These are phyloP conservation scores for Monilinia fructicola DNA, from an alignment of 2,329 filamentous ascomycete species.

Conservation along the genomic window DNA sequence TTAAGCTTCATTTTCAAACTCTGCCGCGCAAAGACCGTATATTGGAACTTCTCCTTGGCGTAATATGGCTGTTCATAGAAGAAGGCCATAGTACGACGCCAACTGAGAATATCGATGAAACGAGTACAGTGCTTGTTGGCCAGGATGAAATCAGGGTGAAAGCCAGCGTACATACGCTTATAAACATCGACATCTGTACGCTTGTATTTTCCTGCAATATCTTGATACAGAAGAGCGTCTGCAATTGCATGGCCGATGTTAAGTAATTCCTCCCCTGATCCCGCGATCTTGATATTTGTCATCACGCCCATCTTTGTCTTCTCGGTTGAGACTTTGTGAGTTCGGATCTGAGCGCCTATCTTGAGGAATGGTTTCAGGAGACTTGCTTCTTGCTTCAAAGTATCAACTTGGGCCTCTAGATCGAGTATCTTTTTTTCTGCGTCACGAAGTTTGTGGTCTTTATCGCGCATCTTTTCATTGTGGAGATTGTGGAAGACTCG, in stretches of 20 bases:
- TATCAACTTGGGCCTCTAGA: not conserved
- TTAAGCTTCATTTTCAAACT: conserved; percentile 9
- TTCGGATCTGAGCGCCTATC: conserved; percentile 2
- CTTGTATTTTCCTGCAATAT: conserved; percentile 14
- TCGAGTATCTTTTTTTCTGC: not conserved
- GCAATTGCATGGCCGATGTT: conserved; percentile 8
- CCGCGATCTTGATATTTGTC: not conserved
- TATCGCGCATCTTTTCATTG: conserved; percentile 13
- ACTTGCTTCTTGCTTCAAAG: conserved; percentile 5
- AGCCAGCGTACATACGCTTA: conserved; percentile 18
- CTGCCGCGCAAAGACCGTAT: conserved; percentile 12
- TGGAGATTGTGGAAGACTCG: conserved; percentile 13
- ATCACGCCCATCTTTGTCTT: conserved; percentile 9
- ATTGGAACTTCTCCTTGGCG: conserved; percentile 9
- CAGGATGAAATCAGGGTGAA: conserved; percentile 14
- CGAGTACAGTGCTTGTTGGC: conserved; percentile 8
- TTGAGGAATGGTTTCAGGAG: conserved; percentile 12
- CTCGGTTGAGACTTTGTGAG: conserved; percentile 13
- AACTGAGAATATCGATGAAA: conserved; percentile 14
- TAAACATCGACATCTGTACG: conserved; percentile 18
- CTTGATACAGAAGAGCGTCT: conserved; percentile 12
- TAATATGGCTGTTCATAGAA: conserved; percentile 20
- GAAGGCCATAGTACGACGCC: conserved; percentile 20
- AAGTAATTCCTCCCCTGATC: conserved; percentile 12
- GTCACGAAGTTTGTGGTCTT: conserved; percentile 4